Base-by-base conservation (phyloP, 208 protist species). In the Acanthamoeba castellanii region DNA sequence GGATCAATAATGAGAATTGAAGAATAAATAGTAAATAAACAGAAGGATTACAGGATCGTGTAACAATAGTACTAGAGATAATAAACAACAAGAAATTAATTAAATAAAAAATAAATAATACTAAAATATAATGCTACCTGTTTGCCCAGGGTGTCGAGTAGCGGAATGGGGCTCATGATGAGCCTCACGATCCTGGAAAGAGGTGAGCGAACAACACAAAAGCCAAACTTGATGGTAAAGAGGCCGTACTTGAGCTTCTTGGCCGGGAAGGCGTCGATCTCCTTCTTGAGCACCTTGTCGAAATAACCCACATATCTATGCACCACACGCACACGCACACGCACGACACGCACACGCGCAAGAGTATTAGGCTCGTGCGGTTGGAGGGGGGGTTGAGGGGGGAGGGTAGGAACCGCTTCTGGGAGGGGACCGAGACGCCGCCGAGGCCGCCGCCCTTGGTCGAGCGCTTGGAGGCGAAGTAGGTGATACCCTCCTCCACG, bases 361-460 rank as follows among this genome's bases (percentile, higher is more conserved):
- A 30, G 27, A 72, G 22, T 72, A 0, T 13, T 37, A 14, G 16
- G 37, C 37, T 1, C 37, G 1, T 42, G 37, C 37, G 37, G 37
- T 42, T 66, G 59, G 59, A 1, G 25, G 25, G 25, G 25, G 5
- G n/a, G n/a, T 66, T 66, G 59, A 27, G 59, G 59, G 25, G 25
- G 6, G 20, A 5, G 22, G n/a, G 3, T 1, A n/a, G 34, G 34
- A 8, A 85, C 76, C 76, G 14, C 42, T 85, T 85, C 30, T 85
- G 76, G 25, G 76, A 85, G 30, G 76, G 76, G 1, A 85, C 76
- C 13, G 76, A 85, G 45, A 85, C 76, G 47, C 76, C 76, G 76
- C 76, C 76, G 42, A 85, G 76, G 9, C 76, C 76, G 76, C 76
- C 76, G 76, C 76, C 76, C 45, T 85, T 85, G 27, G 76, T 85